phyloP scores from a whole-genome alignment of 345 rosid species.

The Lepidium aucheri region DNA sequence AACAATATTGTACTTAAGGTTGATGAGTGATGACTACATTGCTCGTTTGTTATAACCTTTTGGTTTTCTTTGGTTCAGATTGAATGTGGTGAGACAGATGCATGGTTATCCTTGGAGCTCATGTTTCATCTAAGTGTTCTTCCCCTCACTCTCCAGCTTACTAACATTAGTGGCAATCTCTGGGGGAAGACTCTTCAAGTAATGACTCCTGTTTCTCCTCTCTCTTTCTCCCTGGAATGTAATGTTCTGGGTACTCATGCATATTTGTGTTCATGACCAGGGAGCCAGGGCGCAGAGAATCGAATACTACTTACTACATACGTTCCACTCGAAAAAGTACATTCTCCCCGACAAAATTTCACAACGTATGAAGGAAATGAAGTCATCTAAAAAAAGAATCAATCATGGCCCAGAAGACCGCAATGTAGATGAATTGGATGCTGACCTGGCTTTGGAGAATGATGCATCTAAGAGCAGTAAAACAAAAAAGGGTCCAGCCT shows the following conservation, averaged over 20 bases:
- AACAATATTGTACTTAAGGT: neutral
- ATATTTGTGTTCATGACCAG: conserved; percentile 33
- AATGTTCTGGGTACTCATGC: neutral
- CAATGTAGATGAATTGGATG: conserved; percentile 41
- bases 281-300: conserved; percentile 99
- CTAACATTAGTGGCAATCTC: conserved; percentile 96
- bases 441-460: conserved; percentile 38
- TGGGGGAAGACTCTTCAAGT: conserved; percentile 99
- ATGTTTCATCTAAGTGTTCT: conserved; percentile 94
- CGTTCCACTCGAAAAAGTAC: conserved; percentile 83
- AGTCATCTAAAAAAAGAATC: conserved; percentile 46
- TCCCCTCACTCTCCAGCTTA: conserved; percentile 97
- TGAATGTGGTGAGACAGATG: conserved; percentile 95
- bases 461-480: conserved; percentile 40
- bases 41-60: no score
- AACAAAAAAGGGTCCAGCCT: conserved; percentile 84
- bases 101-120: conserved; percentile 98
- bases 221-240: neutral
- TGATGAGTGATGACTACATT: neutral
- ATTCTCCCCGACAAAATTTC: conserved; percentile 87
- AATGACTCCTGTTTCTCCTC: conserved; percentile 24
- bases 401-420: conserved; percentile 38
- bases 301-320: conserved; percentile 87
- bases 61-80: conserved; percentile 44
- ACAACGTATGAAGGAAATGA: conserved; percentile 45